A percentile compares a stretch with the other conserved stretches of the same genome.
Conservation (phyloP, 495 filamentous ascomycete genomes). For the Cudoniella acicularis region DNA sequence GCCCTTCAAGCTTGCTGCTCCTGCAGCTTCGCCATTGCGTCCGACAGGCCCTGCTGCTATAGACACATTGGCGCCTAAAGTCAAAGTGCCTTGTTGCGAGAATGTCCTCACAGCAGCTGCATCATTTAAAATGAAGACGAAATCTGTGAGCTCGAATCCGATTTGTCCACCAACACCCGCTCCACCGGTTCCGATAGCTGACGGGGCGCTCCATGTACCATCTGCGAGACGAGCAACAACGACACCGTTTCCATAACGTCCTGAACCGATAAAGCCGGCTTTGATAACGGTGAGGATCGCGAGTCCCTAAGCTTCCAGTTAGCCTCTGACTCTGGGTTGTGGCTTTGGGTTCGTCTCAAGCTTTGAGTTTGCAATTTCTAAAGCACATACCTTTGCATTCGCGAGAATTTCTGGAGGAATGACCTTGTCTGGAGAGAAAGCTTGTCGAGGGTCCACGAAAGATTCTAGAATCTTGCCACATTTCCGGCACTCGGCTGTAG, state of each 20-base stretch:
- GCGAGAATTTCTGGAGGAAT: constrained; percentile 90
- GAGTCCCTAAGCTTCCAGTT: constrained; percentile 60
- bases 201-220: constrained; percentile 91
- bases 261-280: constrained; percentile 91
- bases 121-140: constrained; percentile 98
- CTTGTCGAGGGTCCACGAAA: constrained; percentile 89
- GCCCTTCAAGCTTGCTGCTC: constrained; percentile 84
- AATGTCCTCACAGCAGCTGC: constrained; percentile 88
- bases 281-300: constrained; percentile 94
- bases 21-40: constrained; percentile 92
- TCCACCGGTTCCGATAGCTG: constrained; percentile 85
- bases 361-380: not conserved
- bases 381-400: constrained; percentile 62
- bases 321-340: not conserved
- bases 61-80: constrained; percentile 93
- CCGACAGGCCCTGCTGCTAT: constrained; percentile 93
- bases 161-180: constrained; percentile 96
- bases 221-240: constrained; percentile 91
- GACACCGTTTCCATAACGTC: constrained; percentile 86
- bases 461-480: constrained; percentile 90
- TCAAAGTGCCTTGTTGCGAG: constrained; percentile 85
- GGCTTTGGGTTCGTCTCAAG: not conserved
- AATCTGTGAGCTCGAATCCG: constrained; percentile 95
- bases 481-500: constrained; percentile 82
- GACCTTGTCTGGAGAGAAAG: constrained; percentile 95